Evolutionary conservation across 306 rosid genomes (phyloP).

Genomic region (Biancaea sappan): DNA sequence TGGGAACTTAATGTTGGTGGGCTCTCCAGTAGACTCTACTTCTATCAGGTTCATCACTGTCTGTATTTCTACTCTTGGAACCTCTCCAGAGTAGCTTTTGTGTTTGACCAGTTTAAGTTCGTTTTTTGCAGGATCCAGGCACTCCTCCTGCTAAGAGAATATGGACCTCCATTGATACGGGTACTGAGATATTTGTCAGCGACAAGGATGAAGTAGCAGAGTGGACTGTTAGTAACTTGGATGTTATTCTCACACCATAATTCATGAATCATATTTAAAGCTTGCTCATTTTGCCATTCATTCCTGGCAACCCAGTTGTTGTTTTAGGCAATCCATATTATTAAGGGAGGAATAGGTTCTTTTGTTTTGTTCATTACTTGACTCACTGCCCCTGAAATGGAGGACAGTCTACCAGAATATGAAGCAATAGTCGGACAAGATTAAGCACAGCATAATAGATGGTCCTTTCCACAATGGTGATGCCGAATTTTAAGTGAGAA

Average conservation of each 20-base stretch:
- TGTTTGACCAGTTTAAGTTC: not conserved
- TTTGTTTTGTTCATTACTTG: no score
- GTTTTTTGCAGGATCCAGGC: conserved; percentile 57
- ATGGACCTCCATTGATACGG: conserved; percentile 59
- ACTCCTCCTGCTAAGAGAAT: conserved; percentile 53
- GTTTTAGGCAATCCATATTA: not conserved
- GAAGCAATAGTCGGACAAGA: not conserved
- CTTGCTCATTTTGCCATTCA: not conserved
- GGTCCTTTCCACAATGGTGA: not conserved
- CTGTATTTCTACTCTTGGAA: not conserved
- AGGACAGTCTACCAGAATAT: not conserved
- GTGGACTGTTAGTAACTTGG: conserved; percentile 59
- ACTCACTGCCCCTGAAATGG: not conserved
- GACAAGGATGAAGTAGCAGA: conserved; percentile 58
- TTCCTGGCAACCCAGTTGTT: not conserved
- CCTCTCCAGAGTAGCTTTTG: not conserved
- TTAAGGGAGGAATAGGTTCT: no score
- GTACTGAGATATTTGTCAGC: conserved; percentile 61
- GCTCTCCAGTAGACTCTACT: conserved; percentile 53
- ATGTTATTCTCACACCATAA: conserved; percentile 32
- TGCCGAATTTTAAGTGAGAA: not conserved
- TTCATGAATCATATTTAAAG: not conserved
- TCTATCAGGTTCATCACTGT: conserved; percentile 56
- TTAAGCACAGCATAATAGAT: not conserved
- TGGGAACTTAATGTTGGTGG: conserved; percentile 83